These are phyloP conservation scores for Naematelia encephala DNA, from an alignment of 768 basidiomycete species.

Conservation along the genomic window DNA sequence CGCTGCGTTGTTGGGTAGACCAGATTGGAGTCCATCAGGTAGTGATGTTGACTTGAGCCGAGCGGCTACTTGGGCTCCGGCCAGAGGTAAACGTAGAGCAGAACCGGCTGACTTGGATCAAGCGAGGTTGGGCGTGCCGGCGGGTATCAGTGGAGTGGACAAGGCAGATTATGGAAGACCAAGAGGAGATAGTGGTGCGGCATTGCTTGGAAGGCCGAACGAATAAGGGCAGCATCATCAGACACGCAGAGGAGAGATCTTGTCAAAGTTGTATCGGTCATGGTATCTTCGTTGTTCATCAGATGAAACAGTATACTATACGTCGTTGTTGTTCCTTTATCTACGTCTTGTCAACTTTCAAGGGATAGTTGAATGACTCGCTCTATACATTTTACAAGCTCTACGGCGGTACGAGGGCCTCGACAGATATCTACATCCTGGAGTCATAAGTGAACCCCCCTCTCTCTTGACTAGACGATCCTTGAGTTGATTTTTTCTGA, in stretches of 20 bases:
- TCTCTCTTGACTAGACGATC: too few species aligned
- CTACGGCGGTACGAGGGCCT: too few species aligned
- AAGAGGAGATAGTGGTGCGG: conserved; percentile 3
- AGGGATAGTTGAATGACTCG: too few species aligned
- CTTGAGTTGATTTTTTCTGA: too few species aligned
- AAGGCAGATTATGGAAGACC: conserved; percentile 7
- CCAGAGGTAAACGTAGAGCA: neutral
- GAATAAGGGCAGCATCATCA: neutral
- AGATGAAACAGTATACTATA: too few species aligned
- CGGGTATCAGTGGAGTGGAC: neutral
- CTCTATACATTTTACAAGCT: too few species aligned
- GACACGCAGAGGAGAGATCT: neutral
- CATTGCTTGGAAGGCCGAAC: conserved; percentile 5
- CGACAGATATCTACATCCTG: too few species aligned
- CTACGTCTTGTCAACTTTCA: too few species aligned
- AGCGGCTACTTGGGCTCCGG: neutral
- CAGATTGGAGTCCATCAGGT: conserved; percentile 3
- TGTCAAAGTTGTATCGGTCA: too few species aligned
- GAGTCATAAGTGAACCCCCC: too few species aligned
- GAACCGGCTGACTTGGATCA: neutral
- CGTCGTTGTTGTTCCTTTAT: too few species aligned
- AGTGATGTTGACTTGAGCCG: conserved; percentile 5
- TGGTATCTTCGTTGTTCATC: too few species aligned
- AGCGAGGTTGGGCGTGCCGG: neutral
- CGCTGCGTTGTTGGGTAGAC: conserved; percentile 38